Evolutionary conservation across 164 flowering plant species (phyloP), one percentile per base, ranked within the genome.

Genomic region (Hamamelis virginiana): DNA sequence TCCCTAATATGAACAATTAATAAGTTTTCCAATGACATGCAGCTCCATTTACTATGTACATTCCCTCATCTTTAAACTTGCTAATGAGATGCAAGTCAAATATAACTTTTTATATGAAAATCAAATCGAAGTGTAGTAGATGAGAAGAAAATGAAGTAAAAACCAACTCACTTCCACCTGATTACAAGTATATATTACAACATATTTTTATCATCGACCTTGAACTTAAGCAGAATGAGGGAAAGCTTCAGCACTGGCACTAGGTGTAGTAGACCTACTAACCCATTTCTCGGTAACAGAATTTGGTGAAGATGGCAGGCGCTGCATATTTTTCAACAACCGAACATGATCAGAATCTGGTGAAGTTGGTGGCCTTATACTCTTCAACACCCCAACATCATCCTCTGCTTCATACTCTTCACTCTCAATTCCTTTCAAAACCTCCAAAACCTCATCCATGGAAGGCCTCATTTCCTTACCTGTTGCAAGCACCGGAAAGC

Each of bases 401-500:
- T 15, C 19, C 0, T 64, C 51, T 10, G 46, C 60, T 0, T 45
- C 19, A 47, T 53, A 28, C 27, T 50, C 46, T 33, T 33, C 41
- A 33, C 2, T 33, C 41, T 33, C 41, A 33, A 33, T 33, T 33
- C 41, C 6, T 6, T 33, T 33, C 41, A 33, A 33, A 33, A 33
- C 41, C 41, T 33, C 41, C 41, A 33, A 33, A 33, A 33, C 41
- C 41, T 33, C 41, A 6, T 33, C 41, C 41, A 33, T 33, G 41
- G 41, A 33, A 33, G 41, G 91, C 66, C 91, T 79, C 78, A 75
- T 51, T 25, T 84, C 87, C 73, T 74, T 82, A 11, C 85, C 25
- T 61, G 75, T 59, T 85, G 89, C 73, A 87, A 61, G 65, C 89
- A 87, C 68, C 46, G 77, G 44, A 82, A 87, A 45, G 89, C 91